A percentile compares a stretch with the other conserved stretches of the same genome.
phyloP scores from a whole-genome alignment of 108 stramenopile genomes.

The Nitzschia sp. region DNA sequence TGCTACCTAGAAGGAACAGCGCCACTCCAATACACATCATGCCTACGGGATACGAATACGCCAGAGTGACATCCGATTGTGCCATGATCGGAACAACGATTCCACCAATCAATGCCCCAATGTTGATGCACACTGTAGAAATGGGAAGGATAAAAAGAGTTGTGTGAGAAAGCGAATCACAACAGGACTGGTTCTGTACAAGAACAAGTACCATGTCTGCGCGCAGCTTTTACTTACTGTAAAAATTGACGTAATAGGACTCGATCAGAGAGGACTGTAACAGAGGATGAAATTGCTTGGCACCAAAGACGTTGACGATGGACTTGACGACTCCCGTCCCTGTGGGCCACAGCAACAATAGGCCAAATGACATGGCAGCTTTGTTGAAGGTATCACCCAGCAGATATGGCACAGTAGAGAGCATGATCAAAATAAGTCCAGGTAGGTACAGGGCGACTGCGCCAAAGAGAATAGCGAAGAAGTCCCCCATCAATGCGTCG shows the following conservation, averaged over 20 bases:
- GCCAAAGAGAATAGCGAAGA: slow-evolving; percentile 65
- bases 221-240: slow-evolving; percentile 26
- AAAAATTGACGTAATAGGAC: slow-evolving; percentile 85
- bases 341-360: slow-evolving; percentile 78
- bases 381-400: slow-evolving; percentile 65
- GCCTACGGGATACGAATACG: slow-evolving; percentile 76
- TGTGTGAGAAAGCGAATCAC: background rate
- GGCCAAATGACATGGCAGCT: slow-evolving; percentile 43
- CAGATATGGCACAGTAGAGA: slow-evolving; percentile 64
- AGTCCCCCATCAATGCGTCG: slow-evolving; percentile 79
- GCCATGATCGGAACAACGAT: slow-evolving; percentile 74
- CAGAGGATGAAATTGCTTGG: slow-evolving; percentile 86
- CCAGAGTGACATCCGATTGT: slow-evolving; percentile 68
- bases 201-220: background rate
- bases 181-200: background rate
- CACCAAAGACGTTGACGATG: slow-evolving; percentile 87
- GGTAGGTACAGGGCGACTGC: slow-evolving; percentile 70
- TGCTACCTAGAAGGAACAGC: slow-evolving; percentile 63
- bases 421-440: slow-evolving; percentile 68
- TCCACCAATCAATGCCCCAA: slow-evolving; percentile 82
- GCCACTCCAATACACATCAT: slow-evolving; percentile 63
- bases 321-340: slow-evolving; percentile 86
- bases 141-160: background rate
- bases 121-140: slow-evolving; percentile 72
- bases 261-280: slow-evolving; percentile 78